Percentiles rank a stretch among this genome's conserved stretches.
These are phyloP conservation scores for Centaurea solstitialis DNA, from an alignment of 129 eudicot species.

Conservation along the genomic window DNA sequence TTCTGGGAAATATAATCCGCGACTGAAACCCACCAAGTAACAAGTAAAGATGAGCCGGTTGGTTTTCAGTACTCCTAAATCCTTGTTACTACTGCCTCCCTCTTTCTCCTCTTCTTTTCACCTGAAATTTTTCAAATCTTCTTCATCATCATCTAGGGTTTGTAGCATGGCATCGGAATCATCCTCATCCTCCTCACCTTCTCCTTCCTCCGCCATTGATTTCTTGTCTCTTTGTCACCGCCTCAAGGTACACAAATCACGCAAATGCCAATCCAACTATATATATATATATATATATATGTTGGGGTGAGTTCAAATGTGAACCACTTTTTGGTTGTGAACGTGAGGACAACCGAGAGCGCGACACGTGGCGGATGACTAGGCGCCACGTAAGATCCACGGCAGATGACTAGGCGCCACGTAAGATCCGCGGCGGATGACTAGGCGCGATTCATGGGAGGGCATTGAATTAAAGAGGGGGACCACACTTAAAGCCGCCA, in stretches of 20 bases:
- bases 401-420: no score
- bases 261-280: not conserved
- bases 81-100: constrained; percentile 19
- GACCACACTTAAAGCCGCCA: no score
- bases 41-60: constrained; percentile 28
- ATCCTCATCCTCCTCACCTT: constrained; percentile 44
- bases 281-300: no score
- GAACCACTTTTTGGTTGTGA: no score
- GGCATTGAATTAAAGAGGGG: no score
- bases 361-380: no score
- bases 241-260: constrained; percentile 58
- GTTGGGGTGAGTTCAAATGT: no score
- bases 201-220: constrained; percentile 85
- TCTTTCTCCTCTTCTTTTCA: constrained; percentile 24
- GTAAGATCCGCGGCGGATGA: no score
- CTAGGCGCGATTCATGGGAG: no score
- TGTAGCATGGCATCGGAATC: constrained; percentile 53
- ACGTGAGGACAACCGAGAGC: no score
- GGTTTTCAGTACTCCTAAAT: constrained; percentile 30
- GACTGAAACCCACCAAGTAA: constrained; percentile 8
- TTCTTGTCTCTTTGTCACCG: constrained; percentile 85
- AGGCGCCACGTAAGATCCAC: no score
- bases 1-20: constrained; percentile 21
- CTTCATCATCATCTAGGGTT: constrained; percentile 34
- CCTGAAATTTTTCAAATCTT: constrained; percentile 25